Percentiles rank a stretch among this genome's conserved stretches.
phyloP scores from a whole-genome alignment of 306 rosid species.

The Quercus variabilis region DNA sequence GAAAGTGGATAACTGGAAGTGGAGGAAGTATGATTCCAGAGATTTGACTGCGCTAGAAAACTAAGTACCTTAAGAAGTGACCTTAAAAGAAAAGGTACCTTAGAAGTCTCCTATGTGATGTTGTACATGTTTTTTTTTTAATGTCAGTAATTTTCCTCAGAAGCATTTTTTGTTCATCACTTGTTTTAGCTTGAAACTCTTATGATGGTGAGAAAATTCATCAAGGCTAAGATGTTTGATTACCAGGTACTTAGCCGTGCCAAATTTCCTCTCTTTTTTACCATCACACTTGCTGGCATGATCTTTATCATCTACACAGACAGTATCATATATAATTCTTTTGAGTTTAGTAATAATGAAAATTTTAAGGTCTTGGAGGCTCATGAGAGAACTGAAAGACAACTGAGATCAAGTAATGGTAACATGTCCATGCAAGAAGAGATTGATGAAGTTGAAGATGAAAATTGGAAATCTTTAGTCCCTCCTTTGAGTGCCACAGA shows the following conservation, averaged over 20 bases:
- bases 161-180: no score
- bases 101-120: no score
- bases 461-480: slow-evolving; percentile 20
- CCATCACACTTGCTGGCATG: slow-evolving; percentile 32
- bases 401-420: slow-evolving; percentile 14
- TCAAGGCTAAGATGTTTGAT: slow-evolving; percentile 28
- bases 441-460: slow-evolving; percentile 14
- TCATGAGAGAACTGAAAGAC: slow-evolving; percentile 6
- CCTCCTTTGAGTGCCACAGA: slow-evolving; percentile 41
- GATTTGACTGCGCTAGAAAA: no score
- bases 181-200: not conserved
- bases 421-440: not conserved
- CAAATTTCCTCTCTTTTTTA: slow-evolving; percentile 28
- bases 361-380: slow-evolving; percentile 10
- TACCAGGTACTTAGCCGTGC: slow-evolving; percentile 19
- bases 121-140: no score
- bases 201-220: slow-evolving; percentile 9
- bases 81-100: no score
- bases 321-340: slow-evolving; percentile 9
- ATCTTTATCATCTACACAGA: slow-evolving; percentile 34
- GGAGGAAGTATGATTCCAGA: no score
- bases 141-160: not conserved
- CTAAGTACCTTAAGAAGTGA: no score
- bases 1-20: no score
- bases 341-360: not conserved